phyloP scores from a whole-genome alignment of 1,284 basidiomycete species.

The Schizopora paradoxa region DNA sequence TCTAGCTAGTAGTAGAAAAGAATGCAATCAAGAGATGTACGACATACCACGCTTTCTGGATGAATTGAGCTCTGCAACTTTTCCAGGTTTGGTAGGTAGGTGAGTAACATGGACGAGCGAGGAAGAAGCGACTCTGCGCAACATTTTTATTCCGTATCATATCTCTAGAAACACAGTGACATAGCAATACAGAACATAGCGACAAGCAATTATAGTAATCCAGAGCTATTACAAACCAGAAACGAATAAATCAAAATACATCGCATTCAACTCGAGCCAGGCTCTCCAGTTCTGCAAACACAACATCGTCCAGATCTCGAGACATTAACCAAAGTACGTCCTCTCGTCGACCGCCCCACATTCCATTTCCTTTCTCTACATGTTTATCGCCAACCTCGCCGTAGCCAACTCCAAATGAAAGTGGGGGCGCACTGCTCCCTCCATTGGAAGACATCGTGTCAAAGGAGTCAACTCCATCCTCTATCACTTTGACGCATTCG shows the following conservation, averaged over 20 bases:
- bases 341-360: constrained; percentile 70
- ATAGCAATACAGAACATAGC: too few relatives aligned
- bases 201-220: too few relatives aligned
- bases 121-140: too few relatives aligned
- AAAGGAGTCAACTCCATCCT: constrained; percentile 72
- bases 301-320: constrained; percentile 60
- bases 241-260: constrained; percentile 23
- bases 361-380: constrained; percentile 64
- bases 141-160: too few relatives aligned
- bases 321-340: constrained; percentile 60
- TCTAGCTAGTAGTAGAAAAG: too few relatives aligned
- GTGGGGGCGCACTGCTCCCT: constrained; percentile 45
- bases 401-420: constrained; percentile 72
- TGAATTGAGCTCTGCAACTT: too few relatives aligned
- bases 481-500: constrained; percentile 81
- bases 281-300: constrained; percentile 74
- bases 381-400: constrained; percentile 65
- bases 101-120: too few relatives aligned
- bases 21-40: too few relatives aligned
- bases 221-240: too few relatives aligned
- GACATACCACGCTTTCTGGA: too few relatives aligned
- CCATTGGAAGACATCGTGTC: constrained; percentile 56
- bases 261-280: constrained; percentile 54
- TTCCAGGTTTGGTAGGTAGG: too few relatives aligned
- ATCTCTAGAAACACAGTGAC: too few relatives aligned